Evolutionary conservation across 495 filamentous ascomycete species (phyloP).

Genomic region (Podospora fimiseda): DNA sequence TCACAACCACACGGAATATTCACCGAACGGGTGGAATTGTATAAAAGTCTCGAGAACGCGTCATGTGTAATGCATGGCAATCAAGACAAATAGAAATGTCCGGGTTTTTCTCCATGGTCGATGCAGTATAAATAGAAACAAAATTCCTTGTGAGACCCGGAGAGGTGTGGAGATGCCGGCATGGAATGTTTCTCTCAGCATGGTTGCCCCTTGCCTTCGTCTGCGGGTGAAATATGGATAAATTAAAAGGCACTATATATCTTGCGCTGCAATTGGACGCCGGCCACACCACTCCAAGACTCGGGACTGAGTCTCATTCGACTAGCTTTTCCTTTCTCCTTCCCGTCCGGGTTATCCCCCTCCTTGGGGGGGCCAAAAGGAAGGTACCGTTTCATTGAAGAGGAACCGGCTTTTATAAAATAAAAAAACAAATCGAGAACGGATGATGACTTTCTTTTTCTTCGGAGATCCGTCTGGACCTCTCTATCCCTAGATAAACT

Average conservation of each 20-base stretch:
- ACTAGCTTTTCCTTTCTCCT: background rate
- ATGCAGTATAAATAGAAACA: background rate
- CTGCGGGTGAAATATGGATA: constrained; percentile 11
- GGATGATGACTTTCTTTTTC: background rate
- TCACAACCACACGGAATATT: background rate
- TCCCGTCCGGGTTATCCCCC: background rate
- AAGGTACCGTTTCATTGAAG: background rate
- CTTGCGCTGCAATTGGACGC: constrained; percentile 4
- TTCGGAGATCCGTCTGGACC: background rate
- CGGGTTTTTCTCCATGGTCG: background rate
- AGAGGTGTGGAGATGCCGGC: constrained; percentile 1
- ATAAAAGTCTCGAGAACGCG: no score
- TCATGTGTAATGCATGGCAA: background rate
- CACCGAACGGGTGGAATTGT: no score
- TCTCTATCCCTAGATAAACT: background rate
- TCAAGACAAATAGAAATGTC: background rate
- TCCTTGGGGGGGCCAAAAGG: background rate
- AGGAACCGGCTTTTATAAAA: background rate
- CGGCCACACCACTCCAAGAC: background rate
- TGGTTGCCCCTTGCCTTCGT: background rate
- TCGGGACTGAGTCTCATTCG: constrained; percentile 5
- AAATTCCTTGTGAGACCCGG: background rate
- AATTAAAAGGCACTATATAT: constrained; percentile 5
- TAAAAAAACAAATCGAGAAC: background rate
- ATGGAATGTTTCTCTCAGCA: background rate